These are phyloP conservation scores for Geranium incanum DNA, from an alignment of 441 rosid genomes.

Conservation along the genomic window DNA sequence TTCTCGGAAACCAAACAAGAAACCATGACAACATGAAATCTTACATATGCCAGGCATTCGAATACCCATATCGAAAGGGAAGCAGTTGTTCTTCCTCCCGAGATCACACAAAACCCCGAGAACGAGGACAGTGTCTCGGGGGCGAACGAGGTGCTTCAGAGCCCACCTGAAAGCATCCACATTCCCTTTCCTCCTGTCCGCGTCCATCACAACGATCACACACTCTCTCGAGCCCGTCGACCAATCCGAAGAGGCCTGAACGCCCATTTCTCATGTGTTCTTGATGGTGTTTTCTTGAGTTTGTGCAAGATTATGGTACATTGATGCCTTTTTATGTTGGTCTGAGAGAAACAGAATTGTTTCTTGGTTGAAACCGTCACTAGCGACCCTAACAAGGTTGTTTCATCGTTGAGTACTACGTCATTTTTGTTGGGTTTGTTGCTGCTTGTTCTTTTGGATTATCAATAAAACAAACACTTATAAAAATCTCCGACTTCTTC, in stretches of 20 bases:
- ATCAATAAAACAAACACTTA: no score
- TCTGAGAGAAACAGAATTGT: neutral
- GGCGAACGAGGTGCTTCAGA: conserved; percentile 36
- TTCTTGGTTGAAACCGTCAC: neutral
- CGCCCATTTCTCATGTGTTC: conserved; percentile 1
- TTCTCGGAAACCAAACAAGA: no score
- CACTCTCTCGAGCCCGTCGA: conserved; percentile 21
- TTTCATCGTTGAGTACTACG: neutral
- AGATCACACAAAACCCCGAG: conserved; percentile 34
- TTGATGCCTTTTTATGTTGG: neutral
- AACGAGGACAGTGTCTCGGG: conserved; percentile 29
- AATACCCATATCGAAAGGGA: conserved; percentile 31
- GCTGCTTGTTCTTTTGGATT: neutral
- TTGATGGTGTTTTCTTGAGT: neutral
- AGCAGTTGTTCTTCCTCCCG: conserved; percentile 33
- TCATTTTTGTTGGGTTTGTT: neutral
- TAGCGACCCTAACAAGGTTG: neutral
- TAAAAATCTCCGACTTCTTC: no score
- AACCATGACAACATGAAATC: neutral
- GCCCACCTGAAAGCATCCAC: conserved; percentile 46
- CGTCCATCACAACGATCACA: conserved; percentile 41
- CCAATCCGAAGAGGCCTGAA: neutral
- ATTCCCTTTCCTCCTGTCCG: conserved; percentile 28
- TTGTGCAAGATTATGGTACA: neutral
- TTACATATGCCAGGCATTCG: conserved; percentile 32